Base-by-base conservation (phyloP, 192 early-diverging fungal species). In the Gamsiella multidivaricata region DNA sequence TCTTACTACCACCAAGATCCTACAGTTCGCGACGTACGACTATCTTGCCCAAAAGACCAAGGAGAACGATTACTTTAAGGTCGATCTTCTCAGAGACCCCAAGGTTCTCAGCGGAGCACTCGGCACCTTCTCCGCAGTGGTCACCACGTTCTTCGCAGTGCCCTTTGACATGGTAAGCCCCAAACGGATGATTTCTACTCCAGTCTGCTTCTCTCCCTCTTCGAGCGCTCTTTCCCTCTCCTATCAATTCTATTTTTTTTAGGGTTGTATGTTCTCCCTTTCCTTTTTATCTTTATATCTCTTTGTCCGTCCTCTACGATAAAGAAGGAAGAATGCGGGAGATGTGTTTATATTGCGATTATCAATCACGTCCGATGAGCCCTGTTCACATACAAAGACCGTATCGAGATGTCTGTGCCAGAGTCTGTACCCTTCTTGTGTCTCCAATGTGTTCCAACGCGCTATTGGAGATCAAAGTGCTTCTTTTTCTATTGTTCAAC, bases 21-120 rank as follows among this genome's bases (percentile, higher is more conserved):
- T 81, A 3, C 80, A 81, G 55, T 81, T 81, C 36, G 80, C 70
- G 5, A 68, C 80, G 15, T 81, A 76, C 54, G 80, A 81, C 61
- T 74, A 65, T 26, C 62, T 62, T 10, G 36, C 26, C 0, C 66
- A 74, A 46, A 49, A 64, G 45, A 61, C 46, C 41, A 69, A 81
- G n/a, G 60, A 65, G 51, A 69, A 70, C 23, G 54, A 74, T 6
- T 47, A 65, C 22, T 67, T 52, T 26, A 50, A 51, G 23, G 43
- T 73, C 11, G 54, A 81, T 31, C 28, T 36, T 14, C 49, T 81
- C 8, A 42, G 29, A 43, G 63, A 33, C 54, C 65, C 70, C 9
- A 69, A 47, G 14, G 60, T 69, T 17, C 46, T 69, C 7, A 62
- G 64, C 33, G 70, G 66, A 15, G 33, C 60, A 14, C 52, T 81